Base-by-base conservation (phyloP, 2,329 filamentous ascomycete species). In the Bretziella fagacearum region DNA sequence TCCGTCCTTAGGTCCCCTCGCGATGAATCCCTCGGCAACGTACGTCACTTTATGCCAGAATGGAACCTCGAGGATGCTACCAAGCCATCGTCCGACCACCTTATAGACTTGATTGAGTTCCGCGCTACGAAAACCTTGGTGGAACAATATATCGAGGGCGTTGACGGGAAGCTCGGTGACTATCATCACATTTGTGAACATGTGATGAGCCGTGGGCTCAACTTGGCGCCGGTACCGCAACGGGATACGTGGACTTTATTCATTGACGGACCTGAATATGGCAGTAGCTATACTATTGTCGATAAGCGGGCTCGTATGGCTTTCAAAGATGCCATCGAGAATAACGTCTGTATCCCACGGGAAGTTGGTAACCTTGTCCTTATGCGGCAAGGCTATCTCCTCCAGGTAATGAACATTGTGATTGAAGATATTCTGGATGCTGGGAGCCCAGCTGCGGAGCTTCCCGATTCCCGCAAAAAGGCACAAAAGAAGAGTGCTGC, bases 1-100 rank as follows among this genome's bases (percentile, higher is more conserved):
- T 17, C 15, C 35, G 58, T 67, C 2, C 55, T 67, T 15, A 59
- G 59, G 46, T 54, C 63, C 37, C 47, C 59, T 1, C 22, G 18
- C 2, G 65, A 69, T 0, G 17, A 10, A 8, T 13, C 26, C 3
- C 11, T 66, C 20, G 64, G 62, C 1, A 56, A 57, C n/a, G 54
- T 62, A 13, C 62, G 52, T 53, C 63, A 62, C n/a, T 37, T 67
- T 2, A 53, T 63, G 0, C 64, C 66, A 0, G 68, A 70, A 41
- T 62, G 59, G 58, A 69, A 70, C 48, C 47, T 70, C 1, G 57
- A 54, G 6, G 64, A 70, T 20, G 54, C 69, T 2, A 53, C 62
- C 3, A 53, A 56, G 1, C 55, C 60, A 0, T 55, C 53, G 1
- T 59, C 65, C 0, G 57, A 66, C n/a, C 58, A 48, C 2, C 47